A percentile compares a stretch with the other conserved stretches of the same genome.
Evolutionary conservation across 495 filamentous ascomycete genomes (phyloP).

Genomic region (Aspergillus wentii): DNA sequence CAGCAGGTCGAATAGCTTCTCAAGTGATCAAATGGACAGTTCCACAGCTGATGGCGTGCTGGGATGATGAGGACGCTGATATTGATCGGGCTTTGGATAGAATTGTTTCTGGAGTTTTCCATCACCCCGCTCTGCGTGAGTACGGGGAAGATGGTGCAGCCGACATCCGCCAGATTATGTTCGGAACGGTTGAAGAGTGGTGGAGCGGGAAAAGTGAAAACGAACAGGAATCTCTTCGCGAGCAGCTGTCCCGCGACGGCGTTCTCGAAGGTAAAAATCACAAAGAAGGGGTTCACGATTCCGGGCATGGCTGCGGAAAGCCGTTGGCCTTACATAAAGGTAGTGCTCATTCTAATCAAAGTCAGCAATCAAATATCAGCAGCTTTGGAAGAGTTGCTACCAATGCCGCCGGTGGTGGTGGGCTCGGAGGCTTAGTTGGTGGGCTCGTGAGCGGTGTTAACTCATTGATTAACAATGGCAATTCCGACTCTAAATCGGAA

Average conservation of each 20-base stretch:
- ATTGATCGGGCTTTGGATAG: slow-evolving; percentile 60
- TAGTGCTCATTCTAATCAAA: slow-evolving; percentile 20
- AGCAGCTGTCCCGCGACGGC: slow-evolving; percentile 69
- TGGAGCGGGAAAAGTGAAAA: slow-evolving; percentile 62
- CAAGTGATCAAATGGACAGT: slow-evolving; percentile 75
- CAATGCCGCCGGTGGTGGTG: slow-evolving; percentile 42
- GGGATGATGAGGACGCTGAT: slow-evolving; percentile 72
- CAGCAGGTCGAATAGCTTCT: slow-evolving; percentile 76
- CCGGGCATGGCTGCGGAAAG: slow-evolving; percentile 79
- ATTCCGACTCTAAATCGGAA: slow-evolving; percentile 17
- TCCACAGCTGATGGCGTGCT: slow-evolving; percentile 78
- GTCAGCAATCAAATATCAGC: slow-evolving; percentile 16
- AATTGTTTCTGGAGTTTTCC: slow-evolving; percentile 78
- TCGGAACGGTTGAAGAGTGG: slow-evolving; percentile 71
- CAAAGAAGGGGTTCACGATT: slow-evolving; percentile 77
- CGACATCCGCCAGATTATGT: slow-evolving; percentile 74
- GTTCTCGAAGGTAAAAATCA: slow-evolving; percentile 74
- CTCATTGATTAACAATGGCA: slow-evolving; percentile 35
- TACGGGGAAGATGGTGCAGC: slow-evolving; percentile 66
- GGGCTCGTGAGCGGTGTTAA: slow-evolving; percentile 45
- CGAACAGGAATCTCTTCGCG: slow-evolving; percentile 58
- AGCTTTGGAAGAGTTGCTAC: slow-evolving; percentile 38
- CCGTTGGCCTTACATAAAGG: slow-evolving; percentile 54
- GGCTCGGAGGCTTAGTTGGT: slow-evolving; percentile 47
- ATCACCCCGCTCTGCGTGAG: slow-evolving; percentile 73